These are phyloP conservation scores for Saposhnikovia divaricata DNA, from an alignment of 129 eudicot species.

Conservation along the genomic window DNA sequence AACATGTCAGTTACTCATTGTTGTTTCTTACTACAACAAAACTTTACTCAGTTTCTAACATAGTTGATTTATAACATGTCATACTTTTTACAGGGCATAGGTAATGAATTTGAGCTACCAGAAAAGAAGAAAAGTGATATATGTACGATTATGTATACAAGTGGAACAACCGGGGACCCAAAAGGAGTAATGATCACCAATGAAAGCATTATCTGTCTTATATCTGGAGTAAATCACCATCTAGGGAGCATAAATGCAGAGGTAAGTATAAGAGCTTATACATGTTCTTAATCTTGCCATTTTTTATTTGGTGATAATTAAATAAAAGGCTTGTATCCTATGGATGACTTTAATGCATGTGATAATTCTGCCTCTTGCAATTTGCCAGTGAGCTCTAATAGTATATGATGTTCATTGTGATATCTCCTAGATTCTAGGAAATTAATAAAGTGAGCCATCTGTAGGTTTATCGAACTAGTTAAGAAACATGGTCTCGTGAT, in stretches of 20 bases:
- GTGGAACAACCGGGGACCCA: constrained; percentile 97
- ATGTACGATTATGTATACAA: constrained; percentile 91
- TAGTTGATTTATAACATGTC: neutral
- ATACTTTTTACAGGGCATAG: constrained; percentile 31
- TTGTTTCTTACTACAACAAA: no score
- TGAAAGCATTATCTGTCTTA: constrained; percentile 70
- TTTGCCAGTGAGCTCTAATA: neutral
- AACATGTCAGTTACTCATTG: no score
- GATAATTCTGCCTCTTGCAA: neutral
- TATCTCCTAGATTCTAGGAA: neutral
- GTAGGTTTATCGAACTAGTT: constrained; percentile 35
- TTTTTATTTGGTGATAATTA: neutral
- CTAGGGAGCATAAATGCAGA: constrained; percentile 71
- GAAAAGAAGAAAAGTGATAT: constrained; percentile 63
- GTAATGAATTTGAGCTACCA: constrained; percentile 50
- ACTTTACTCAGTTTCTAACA: neutral
- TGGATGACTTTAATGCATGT: neutral
- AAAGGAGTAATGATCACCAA: constrained; percentile 87
- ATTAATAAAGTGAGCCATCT: neutral
- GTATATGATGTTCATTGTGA: neutral
- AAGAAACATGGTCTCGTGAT: constrained; percentile 44
- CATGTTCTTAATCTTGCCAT: neutral
- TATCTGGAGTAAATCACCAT: constrained; percentile 66
- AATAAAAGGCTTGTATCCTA: neutral
- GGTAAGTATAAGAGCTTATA: constrained; percentile 25